Evolutionary conservation across 192 early-diverging fungal genomes (phyloP), one percentile per base, ranked within the genome.

Genomic region (Glomus cerebriforme): DNA sequence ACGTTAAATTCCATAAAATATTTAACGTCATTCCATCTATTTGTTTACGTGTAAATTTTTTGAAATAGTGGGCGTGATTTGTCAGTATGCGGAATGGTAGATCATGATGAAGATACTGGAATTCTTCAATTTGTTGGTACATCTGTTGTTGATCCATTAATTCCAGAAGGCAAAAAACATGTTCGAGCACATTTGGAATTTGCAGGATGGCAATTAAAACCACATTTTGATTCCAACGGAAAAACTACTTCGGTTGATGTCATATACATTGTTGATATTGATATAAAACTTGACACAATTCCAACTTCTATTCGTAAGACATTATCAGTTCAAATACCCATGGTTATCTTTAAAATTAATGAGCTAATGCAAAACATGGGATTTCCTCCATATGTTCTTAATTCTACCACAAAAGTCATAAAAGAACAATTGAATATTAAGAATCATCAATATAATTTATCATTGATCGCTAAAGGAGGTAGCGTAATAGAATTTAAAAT

Each of bases 301-400:
- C 83, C 87, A 39, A 65, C 75, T 2, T 82, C 81, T 0, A 86
- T 90, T 43, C 73, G 87, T 67, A 86, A 84, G 34, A 79, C 59
- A 9, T 58, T 88, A 15, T 79, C 83, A 3, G 73, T 77, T 15
- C 87, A 88, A 73, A 86, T 85, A 67, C 88, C 86, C 45, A 75
- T 83, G 27, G 83, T 83, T 37, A 79, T 90, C 7, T 47, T 74
- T 37, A 82, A 83, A 12, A 58, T 88, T 24, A 74, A 83, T 35
- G 83, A 87, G 6, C 86, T 85, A 34, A 64, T 90, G 10, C 73
- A 82, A 59, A 83, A 84, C 35, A 64, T 69, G 31, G 89, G 89
- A 10, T 87, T 82, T 77, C 89, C 89, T 27, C 89, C 89, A 17
- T 90, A 88, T 80, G 81, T 88, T 7, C 81, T 83, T 3, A 82